These are phyloP conservation scores for Colletotrichum salicis DNA, from an alignment of 2,329 filamentous ascomycete species.

Conservation along the genomic window DNA sequence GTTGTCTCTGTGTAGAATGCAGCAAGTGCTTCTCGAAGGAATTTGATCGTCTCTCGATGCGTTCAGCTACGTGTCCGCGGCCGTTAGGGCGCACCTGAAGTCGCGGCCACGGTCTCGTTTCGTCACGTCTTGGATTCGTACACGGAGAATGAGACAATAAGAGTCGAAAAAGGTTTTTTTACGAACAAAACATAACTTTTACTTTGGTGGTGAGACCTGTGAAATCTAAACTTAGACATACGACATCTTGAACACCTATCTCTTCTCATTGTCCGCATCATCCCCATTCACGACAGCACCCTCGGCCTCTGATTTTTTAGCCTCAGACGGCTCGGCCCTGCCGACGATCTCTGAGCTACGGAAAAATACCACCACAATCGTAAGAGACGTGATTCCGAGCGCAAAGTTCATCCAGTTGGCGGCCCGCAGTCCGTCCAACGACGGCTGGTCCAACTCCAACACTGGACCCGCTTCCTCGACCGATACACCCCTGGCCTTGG, in stretches of 20 bases:
- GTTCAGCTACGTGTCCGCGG: neutral
- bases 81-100: neutral
- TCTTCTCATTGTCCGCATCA: constrained; percentile 3
- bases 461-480: constrained; percentile 58
- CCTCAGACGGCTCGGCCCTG: constrained; percentile 41
- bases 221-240: neutral
- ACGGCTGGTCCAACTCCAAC: constrained; percentile 55
- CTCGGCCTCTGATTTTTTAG: constrained; percentile 33
- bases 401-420: constrained; percentile 65
- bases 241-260: constrained; percentile 1
- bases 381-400: constrained; percentile 54
- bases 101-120: neutral
- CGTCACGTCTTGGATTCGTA: neutral
- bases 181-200: constrained; percentile 7
- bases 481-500: constrained; percentile 53
- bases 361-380: constrained; percentile 59
- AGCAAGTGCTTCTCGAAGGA: neutral
- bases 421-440: constrained; percentile 59
- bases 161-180: neutral
- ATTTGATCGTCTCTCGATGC: neutral
- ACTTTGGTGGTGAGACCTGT: neutral
- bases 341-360: constrained; percentile 64
- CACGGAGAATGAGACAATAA: neutral
- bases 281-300: constrained; percentile 32
- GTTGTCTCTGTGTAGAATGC: neutral